Base-by-base conservation (phyloP, 768 basidiomycete species). In the Tephrocybe sp. region DNA sequence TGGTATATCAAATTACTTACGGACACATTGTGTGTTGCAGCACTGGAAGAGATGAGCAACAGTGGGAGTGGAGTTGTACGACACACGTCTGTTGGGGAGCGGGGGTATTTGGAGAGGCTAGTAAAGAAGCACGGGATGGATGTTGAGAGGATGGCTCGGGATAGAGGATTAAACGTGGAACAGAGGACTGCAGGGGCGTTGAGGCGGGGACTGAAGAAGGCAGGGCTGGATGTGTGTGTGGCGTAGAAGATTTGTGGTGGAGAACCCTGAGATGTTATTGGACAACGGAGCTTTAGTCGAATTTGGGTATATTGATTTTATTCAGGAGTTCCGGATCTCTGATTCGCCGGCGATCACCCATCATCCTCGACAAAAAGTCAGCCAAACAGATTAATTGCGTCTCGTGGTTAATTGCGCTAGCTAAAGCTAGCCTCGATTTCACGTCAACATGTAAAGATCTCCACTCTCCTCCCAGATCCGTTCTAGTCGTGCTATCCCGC, bases 151-250 rank as follows among this genome's bases (percentile, higher is more conserved):
- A 98, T 97, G 94, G 82, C 83, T 9, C 73, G 75, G 57, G 95
- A 98, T 69, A 71, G 83, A 51, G 86, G 76, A 67, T 65, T 88
- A 51, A 98, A 98, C 65, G 69, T 79, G 13, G 86, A 84, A 66
- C 96, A 98, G 71, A 80, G 86, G 62, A 97, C 93, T 2, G 78
- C 74, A 26, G 94, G 90, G 15, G 84, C 92, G 70, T 65, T 98
- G 60, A 72, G 65, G 59, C 74, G 83, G 62, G 86, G 82, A 25
- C 69, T 89, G 52, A 69, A 65, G 54, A 81, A 78, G 61, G 81
- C 83, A 27, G 79, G 82, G 11, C 60, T 79, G 49, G 69, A 41
- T 35, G 30, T 45, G 56, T 18, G 38, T 54, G 56, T 57, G 59
- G 56, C 56, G 52, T 55, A 57, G 21, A 26, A 40, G 44, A 49